Evolutionary conservation across 495 filamentous ascomycete species (phyloP), one percentile per base, ranked within the genome.

Genomic region (Penicillium soppii): DNA sequence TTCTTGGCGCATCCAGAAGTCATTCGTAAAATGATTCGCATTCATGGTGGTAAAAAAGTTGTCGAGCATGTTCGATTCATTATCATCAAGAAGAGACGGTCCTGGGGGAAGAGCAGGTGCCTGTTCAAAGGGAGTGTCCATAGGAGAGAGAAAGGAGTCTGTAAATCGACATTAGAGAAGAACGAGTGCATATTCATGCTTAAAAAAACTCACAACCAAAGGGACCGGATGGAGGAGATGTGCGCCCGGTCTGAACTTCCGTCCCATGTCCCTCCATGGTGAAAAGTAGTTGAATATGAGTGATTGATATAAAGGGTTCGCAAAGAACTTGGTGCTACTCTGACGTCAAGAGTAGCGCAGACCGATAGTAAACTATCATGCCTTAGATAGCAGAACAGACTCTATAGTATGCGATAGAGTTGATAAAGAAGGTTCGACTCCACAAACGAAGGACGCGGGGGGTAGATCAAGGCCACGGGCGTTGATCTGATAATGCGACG

Each of bases 21-120:
- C 74, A 38, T 69, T 72, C 22, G 73, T 59, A 43, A 82, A 78
- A n/a, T 76, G 72, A 41, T 80, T 77, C 2, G 78, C 69, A 46
- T 78, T 77, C 61, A 85, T 71, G 16, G 75, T 80, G 42, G 78
- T 80, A 61, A 86, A 84, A 66, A 86, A 87, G 52, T 68, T 76
- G 23, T 78, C 75, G n/a, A 86, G 71, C 66, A 83, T 75, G 51
- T 75, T 81, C 30, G 74, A 78, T 59, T 87, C 83, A 47, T 76
- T 76, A 57, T 83, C 78, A 50, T 82, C 77, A 52, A 86, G 76
- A 40, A 86, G 70, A 27, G 83, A 77, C 21, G 77, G 77, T 8
- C 83, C 83, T 3, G 79, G 77, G 16, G 83, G 77, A 35, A 78
- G 79, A 29, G 76, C 75, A 23, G 83, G 81, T 50, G 79, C 74